Base-by-base conservation (phyloP, 176 grass and related monocot genomes). In the Triticum aestivum region DNA sequence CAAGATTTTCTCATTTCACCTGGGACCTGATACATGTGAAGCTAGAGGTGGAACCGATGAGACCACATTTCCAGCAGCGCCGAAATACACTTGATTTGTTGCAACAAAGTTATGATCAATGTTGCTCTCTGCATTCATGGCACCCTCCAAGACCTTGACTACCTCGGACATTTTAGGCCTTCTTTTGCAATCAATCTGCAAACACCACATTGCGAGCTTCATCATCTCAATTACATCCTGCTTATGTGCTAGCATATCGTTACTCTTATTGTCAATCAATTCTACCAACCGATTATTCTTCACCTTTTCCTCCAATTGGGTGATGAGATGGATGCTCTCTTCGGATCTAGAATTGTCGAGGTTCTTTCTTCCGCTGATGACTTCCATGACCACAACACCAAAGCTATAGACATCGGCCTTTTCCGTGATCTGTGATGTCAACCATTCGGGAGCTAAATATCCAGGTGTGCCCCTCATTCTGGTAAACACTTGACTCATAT, bases 321-420 rank as follows among this genome's bases (percentile, higher is more conserved):
- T 75, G 5, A 87, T 76, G 10, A 91, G 69, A 54, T 91, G 85
- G 34, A 75, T 62, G 33, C 89, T 87, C 12, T 70, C 86, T 83
- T 88, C 79, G 2, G 88, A 35, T 2, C 20, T 18, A 18, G 82
- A 91, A 33, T 52, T 44, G 39, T 94, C 87, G 13, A 94, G 47
- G 21, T 89, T 94, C 56, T 75, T 91, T 83, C 87, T 89, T 70
- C 82, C 73, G 0, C 89, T 75, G 10, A 91, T 59, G 15, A 94
- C 79, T 89, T 94, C 89, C 35, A 94, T 82, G 6, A 91, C 73
- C 23, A 94, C 85, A 1, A 94, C 47, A 2, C 92, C 92, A 44
- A 91, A 94, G 73, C 89, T 94, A 21, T 94, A 94, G 1, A 91
- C 30, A 51, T 94, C 89, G 0, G 83, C 89, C 26, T 94, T 91